Percentiles rank a stretch among this genome's conserved stretches.
Evolutionary conservation across 108 stramenopile genomes (phyloP).

Genomic region (Pseudonitzschia multistriata): DNA sequence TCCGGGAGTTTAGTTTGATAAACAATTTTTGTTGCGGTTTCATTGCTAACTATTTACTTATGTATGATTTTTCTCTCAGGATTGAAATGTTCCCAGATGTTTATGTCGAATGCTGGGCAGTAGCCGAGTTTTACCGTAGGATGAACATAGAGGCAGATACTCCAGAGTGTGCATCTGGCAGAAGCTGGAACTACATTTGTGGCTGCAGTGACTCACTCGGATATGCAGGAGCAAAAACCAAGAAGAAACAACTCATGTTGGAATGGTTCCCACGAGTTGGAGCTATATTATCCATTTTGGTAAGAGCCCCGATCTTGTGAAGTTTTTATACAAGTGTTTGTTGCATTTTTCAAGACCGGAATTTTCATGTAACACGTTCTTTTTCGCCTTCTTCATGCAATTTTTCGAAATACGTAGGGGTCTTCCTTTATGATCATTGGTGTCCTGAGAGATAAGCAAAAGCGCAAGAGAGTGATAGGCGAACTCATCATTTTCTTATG

Average conservation of each 20-base stretch:
- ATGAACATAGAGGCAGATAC: background rate
- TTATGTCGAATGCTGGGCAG: slow-evolving; percentile 8
- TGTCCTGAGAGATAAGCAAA: slow-evolving; percentile 1
- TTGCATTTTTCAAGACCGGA: no score
- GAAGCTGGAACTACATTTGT: background rate
- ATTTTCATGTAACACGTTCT: background rate
- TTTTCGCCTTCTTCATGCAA: background rate
- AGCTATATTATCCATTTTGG: slow-evolving; percentile 10
- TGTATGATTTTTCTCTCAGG: background rate
- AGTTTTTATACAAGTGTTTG: background rate
- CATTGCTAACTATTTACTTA: no score
- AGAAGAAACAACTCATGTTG: background rate
- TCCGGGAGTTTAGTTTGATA: background rate
- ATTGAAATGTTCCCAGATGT: background rate
- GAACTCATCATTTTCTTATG: slow-evolving; percentile 9
- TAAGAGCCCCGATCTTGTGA: background rate
- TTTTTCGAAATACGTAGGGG: background rate
- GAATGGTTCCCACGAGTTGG: slow-evolving; percentile 11
- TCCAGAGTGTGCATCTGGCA: background rate
- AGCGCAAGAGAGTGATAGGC: slow-evolving; percentile 3
- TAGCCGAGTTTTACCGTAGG: slow-evolving; percentile 10
- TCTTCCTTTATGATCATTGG: background rate
- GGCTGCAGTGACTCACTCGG: slow-evolving; percentile 1
- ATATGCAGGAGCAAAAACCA: slow-evolving; percentile 8
- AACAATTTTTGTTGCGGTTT: background rate